A percentile compares a stretch with the other conserved stretches of the same genome.
Evolutionary conservation across 176 grass and related monocot genomes (phyloP).

Genomic region (Avena insularis): DNA sequence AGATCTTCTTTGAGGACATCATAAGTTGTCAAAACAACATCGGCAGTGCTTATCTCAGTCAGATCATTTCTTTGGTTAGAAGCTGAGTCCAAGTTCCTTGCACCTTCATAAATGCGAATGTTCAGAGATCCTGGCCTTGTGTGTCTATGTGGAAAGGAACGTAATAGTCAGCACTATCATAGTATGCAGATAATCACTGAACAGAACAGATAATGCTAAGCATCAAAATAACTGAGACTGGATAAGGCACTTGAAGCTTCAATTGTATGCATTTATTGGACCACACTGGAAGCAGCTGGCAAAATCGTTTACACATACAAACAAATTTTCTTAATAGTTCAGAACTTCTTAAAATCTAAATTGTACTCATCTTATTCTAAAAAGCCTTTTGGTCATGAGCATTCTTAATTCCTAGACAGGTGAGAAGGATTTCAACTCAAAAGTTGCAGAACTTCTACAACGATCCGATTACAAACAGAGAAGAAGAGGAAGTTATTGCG

Average conservation of each 20-base stretch:
- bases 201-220: constrained; percentile 6
- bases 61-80: constrained; percentile 54
- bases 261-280: constrained; percentile 17
- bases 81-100: constrained; percentile 63
- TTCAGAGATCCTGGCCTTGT: constrained; percentile 86
- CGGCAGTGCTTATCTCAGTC: constrained; percentile 70
- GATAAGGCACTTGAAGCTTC: constrained; percentile 40
- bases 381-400: constrained; percentile 7
- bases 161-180: constrained; percentile 44
- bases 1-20: constrained; percentile 98
- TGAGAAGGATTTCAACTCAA: constrained; percentile 33
- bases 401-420: constrained; percentile 5
- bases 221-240: constrained; percentile 21
- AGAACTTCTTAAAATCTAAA: neutral
- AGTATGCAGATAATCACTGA: constrained; percentile 12
- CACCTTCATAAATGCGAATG: constrained; percentile 95
- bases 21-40: constrained; percentile 97
- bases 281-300: neutral
- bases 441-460: constrained; percentile 35
- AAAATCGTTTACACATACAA: neutral
- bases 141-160: constrained; percentile 68
- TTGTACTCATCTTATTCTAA: constrained; percentile 4
- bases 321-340: constrained; percentile 2
- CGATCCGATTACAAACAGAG: constrained; percentile 11
- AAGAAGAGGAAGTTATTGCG: neutral